Evolutionary conservation across 768 basidiomycete species (phyloP).

Genomic region (Chlorophyllum brunneum): DNA sequence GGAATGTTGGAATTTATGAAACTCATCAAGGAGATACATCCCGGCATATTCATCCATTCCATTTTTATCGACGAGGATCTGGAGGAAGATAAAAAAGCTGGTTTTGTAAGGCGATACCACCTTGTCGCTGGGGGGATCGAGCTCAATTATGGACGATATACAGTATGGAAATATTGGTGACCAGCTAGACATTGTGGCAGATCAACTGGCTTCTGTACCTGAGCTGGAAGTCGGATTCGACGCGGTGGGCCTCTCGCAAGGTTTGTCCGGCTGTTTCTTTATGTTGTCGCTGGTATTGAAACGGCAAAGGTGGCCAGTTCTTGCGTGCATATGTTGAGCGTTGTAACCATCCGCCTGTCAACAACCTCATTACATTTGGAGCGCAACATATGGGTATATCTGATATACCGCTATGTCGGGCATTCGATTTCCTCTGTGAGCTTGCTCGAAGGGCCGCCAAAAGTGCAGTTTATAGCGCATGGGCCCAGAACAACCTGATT

Average conservation of each 20-base stretch:
- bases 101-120: slow-evolving; percentile 53
- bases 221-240: slow-evolving; percentile 74
- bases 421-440: slow-evolving; percentile 68
- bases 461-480: slow-evolving; percentile 63
- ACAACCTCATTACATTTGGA: slow-evolving; percentile 85
- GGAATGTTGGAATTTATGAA: slow-evolving; percentile 68
- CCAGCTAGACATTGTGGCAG: slow-evolving; percentile 61
- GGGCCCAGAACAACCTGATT: slow-evolving; percentile 74
- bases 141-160: not conserved
- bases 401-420: slow-evolving; percentile 63
- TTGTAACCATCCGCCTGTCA: slow-evolving; percentile 67
- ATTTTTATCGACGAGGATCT: slow-evolving; percentile 61
- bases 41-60: slow-evolving; percentile 75
- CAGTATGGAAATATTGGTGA: slow-evolving; percentile 79
- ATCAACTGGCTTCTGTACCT: slow-evolving; percentile 58
- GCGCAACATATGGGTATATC: slow-evolving; percentile 86
- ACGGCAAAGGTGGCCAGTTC: slow-evolving; percentile 68
- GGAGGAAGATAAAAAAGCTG: slow-evolving; percentile 63
- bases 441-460: slow-evolving; percentile 58
- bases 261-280: slow-evolving; percentile 24
- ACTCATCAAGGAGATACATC: slow-evolving; percentile 58
- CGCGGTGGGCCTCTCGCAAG: slow-evolving; percentile 88
- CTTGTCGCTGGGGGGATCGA: not conserved
- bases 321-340: slow-evolving; percentile 80
- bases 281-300: not conserved